Percentiles rank a stretch among this genome's conserved stretches.
phyloP scores from a whole-genome alignment of 2,329 filamentous ascomycete species.

The Aspergillus eucalypticola region DNA sequence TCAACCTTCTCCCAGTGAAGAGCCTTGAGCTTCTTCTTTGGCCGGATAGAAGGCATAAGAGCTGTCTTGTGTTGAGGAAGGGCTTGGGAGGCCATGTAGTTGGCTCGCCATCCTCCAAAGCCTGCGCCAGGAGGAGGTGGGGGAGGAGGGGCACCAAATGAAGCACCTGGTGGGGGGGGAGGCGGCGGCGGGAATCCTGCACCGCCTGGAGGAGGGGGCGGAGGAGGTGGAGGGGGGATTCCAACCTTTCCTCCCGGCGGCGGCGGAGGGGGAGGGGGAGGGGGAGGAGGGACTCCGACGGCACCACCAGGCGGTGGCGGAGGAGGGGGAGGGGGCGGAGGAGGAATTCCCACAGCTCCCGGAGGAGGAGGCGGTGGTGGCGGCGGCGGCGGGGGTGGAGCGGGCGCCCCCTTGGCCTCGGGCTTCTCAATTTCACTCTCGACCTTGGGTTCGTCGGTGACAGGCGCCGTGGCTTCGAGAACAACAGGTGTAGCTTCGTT shows the following conservation, averaged over 20 bases:
- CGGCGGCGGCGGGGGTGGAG: conserved; percentile 45
- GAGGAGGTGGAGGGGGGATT: conserved; percentile 50
- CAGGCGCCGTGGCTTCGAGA: conserved; percentile 62
- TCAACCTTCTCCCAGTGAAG: conserved; percentile 99
- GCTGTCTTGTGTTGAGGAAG: conserved; percentile 60
- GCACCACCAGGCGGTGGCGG: conserved; percentile 38
- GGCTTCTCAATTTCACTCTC: conserved; percentile 11
- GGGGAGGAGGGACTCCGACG: conserved; percentile 49
- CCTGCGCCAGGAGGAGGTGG: conserved; percentile 67
- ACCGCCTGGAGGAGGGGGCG: conserved; percentile 46
- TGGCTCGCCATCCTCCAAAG: conserved; percentile 61
- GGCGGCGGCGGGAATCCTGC: conserved; percentile 41
- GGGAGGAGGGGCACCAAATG: conserved; percentile 55
- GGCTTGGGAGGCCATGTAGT: conserved; percentile 68
- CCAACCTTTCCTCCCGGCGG: conserved; percentile 43
- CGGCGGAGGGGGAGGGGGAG: conserved; percentile 49
- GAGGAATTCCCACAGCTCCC: conserved; percentile 46
- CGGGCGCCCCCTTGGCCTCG: conserved; percentile 14
- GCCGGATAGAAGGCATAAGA: conserved; percentile 76
- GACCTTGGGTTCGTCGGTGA: conserved; percentile 21
- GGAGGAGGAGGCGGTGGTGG: conserved; percentile 52
- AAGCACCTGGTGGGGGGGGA: conserved; percentile 46
- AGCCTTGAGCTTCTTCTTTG: conserved; percentile 99
- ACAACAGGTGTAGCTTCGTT: conserved; percentile 32
- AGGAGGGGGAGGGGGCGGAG: conserved; percentile 46